These are phyloP conservation scores for Yamadazyma diddensiae DNA, from an alignment of 1,139 yeast genomes.

Conservation along the genomic window DNA sequence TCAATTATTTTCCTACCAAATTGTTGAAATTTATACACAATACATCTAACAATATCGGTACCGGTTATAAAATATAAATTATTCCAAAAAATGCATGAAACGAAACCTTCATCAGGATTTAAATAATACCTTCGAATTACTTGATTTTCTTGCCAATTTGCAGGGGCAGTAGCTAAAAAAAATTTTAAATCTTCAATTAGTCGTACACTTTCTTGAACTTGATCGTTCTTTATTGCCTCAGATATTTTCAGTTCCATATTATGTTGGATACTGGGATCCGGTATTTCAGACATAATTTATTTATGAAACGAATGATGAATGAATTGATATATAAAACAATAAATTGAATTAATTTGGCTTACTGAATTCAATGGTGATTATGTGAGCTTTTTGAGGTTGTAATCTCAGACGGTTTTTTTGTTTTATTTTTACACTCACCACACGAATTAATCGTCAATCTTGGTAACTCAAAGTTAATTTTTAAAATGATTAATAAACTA, in stretches of 20 bases:
- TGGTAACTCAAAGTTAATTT: too few species aligned
- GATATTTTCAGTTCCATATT: constrained; percentile 4
- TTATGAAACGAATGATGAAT: background rate
- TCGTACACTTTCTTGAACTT: constrained; percentile 52
- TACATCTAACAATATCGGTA: constrained; percentile 91
- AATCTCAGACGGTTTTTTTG: background rate
- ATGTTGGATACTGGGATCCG: constrained; percentile 3
- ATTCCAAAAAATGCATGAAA: constrained; percentile 91
- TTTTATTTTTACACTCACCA: background rate
- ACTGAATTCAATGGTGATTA: too few species aligned
- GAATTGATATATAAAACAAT: too few species aligned
- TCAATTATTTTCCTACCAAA: constrained; percentile 85
- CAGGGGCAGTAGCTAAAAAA: constrained; percentile 90
- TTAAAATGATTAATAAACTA: too few species aligned
- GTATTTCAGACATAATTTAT: constrained; percentile 1
- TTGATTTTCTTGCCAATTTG: constrained; percentile 89
- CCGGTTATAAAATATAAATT: constrained; percentile 90
- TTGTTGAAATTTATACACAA: constrained; percentile 84
- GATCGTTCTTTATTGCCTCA: constrained; percentile 16
- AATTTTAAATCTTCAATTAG: constrained; percentile 75
- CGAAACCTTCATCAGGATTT: constrained; percentile 86
- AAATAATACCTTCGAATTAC: constrained; percentile 81
- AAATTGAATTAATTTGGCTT: too few species aligned
- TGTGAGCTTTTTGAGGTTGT: too few species aligned
- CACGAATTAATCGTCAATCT: too few species aligned